These are phyloP conservation scores for Ustulina deusta DNA, from an alignment of 2,329 filamentous ascomycete genomes.

Conservation along the genomic window DNA sequence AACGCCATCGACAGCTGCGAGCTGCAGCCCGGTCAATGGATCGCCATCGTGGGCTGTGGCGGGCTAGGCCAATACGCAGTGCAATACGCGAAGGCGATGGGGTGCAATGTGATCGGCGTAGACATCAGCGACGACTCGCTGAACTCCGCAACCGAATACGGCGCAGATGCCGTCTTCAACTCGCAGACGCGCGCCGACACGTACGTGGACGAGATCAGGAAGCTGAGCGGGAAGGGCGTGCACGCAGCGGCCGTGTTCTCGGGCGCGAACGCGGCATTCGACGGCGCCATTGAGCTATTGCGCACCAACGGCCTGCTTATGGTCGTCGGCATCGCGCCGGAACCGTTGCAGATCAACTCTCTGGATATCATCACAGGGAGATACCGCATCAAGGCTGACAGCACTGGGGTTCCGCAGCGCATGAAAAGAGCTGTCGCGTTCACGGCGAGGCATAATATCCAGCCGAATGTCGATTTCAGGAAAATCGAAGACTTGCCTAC, in stretches of 20 bases:
- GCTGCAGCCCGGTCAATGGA: constrained; percentile 34
- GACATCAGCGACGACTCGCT: constrained; percentile 36
- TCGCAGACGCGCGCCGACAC: constrained; percentile 29
- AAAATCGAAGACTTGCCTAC: constrained; percentile 31
- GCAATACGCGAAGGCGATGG: constrained; percentile 37
- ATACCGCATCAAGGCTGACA: constrained; percentile 36
- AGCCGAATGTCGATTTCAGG: constrained; percentile 33
- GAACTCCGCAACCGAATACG: constrained; percentile 20
- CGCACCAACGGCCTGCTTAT: constrained; percentile 34
- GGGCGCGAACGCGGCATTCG: constrained; percentile 28
- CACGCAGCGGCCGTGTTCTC: constrained; percentile 35
- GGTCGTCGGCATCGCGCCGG: constrained; percentile 27
- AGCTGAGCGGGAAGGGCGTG: constrained; percentile 31
- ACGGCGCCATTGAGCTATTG: constrained; percentile 23
- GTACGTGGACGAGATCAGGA: constrained; percentile 29
- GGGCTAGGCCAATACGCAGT: constrained; percentile 35
- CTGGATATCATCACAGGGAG: constrained; percentile 28
- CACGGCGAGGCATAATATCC: constrained; percentile 34
- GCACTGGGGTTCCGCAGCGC: constrained; percentile 33
- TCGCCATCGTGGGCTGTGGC: constrained; percentile 35
- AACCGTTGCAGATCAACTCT: constrained; percentile 19
- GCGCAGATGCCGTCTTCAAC: constrained; percentile 36
- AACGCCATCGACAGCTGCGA: constrained; percentile 35
- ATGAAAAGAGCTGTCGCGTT: constrained; percentile 35
- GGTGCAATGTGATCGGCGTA: constrained; percentile 32